Percentiles rank a stretch among this genome's conserved stretches.
Conservation (phyloP, 139 green algal genomes). For the Micromonas pusilla region DNA sequence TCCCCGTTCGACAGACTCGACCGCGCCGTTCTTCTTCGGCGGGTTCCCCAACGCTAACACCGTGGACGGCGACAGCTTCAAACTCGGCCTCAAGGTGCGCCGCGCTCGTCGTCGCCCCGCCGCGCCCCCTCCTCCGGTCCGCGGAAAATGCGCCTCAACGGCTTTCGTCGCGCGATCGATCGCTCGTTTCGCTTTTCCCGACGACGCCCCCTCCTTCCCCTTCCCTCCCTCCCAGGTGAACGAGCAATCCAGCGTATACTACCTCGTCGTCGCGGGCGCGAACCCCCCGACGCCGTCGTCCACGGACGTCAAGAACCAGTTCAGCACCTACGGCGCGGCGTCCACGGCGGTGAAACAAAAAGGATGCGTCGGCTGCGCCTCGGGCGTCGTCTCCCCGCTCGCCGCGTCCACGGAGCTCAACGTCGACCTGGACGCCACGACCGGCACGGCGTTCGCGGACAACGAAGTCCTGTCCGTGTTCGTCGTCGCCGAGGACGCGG, state of each 20-base stretch:
- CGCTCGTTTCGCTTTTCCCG: no score
- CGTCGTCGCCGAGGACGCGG: neutral
- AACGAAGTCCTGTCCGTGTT: neutral
- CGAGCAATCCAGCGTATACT: neutral
- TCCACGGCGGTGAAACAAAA: neutral
- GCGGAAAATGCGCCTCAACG: no score
- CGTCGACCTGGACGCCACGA: no score
- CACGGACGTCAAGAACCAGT: neutral
- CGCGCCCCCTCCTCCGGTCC: no score
- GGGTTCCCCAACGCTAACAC: neutral
- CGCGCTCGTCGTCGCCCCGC: no score
- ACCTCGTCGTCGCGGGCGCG: neutral
- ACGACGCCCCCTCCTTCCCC: no score
- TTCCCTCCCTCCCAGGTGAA: neutral
- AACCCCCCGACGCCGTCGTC: neutral
- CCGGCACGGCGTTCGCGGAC: neutral
- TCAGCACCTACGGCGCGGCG: neutral
- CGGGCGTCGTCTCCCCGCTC: neutral
- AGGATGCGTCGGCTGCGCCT: neutral
- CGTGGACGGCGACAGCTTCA: neutral
- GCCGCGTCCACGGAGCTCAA: no score
- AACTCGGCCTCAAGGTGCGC: neutral
- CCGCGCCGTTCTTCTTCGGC: neutral
- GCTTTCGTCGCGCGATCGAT: no score
- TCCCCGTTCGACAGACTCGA: neutral